A percentile compares a stretch with the other conserved stretches of the same genome.
Evolutionary conservation across 208 protist species (phyloP).

Genomic region (Wallacemonas sp.): DNA sequence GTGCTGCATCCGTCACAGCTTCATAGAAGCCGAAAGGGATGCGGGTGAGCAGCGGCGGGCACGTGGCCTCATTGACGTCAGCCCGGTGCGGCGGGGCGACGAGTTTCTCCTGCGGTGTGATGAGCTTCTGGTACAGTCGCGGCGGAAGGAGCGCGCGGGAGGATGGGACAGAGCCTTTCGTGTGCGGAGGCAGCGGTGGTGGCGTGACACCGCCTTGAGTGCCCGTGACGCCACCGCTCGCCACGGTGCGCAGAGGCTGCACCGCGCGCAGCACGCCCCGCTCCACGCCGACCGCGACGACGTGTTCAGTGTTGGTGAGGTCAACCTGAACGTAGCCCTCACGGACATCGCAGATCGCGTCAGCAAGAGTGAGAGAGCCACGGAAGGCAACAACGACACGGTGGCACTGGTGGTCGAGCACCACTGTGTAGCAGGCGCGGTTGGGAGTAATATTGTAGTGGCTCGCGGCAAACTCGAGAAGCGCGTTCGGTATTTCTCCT

Average conservation of each 20-base stretch:
- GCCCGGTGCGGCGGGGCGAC: background rate
- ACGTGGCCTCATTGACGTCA: too few relatives aligned
- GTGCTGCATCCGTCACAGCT: slow-evolving; percentile 35
- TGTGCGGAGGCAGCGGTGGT: background rate
- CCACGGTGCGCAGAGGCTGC: background rate
- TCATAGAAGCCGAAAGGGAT: slow-evolving; percentile 71
- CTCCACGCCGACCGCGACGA: background rate
- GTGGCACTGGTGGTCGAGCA: slow-evolving; percentile 56
- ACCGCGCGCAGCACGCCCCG: background rate
- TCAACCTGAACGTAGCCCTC: slow-evolving; percentile 59
- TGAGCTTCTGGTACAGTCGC: background rate
- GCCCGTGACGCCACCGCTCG: background rate
- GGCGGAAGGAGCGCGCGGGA: background rate
- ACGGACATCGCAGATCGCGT: slow-evolving; percentile 50
- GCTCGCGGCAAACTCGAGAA: slow-evolving; percentile 66
- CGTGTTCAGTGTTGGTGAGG: slow-evolving; percentile 1
- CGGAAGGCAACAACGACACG: slow-evolving; percentile 75
- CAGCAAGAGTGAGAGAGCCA: slow-evolving; percentile 59
- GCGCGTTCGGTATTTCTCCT: slow-evolving; percentile 34
- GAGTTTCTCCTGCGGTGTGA: slow-evolving; percentile 1
- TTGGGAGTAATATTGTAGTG: slow-evolving; percentile 46
- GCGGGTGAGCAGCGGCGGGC: slow-evolving; percentile 46
- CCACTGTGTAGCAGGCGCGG: slow-evolving; percentile 52
- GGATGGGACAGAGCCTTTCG: background rate
- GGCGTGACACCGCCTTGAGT: background rate